Percentiles rank a stretch among this genome's conserved stretches.
Conservation (phyloP, 805 yeast genomes). For the Henningerozyma blattae region DNA sequence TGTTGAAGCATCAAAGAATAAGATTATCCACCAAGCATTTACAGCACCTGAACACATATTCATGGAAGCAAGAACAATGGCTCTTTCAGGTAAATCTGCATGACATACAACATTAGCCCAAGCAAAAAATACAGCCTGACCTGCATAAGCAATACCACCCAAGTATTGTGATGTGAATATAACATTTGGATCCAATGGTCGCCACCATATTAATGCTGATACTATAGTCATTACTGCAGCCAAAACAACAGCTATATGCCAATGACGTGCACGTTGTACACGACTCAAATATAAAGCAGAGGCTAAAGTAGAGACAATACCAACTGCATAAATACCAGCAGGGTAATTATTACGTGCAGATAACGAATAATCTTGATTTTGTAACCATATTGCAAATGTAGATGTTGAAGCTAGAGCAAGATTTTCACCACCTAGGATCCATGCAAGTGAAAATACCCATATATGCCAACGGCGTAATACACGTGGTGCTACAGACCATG, state of each 20-base stretch:
- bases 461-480: constrained; percentile 44
- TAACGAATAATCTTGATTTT: constrained; percentile 30
- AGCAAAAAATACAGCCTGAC: constrained; percentile 48
- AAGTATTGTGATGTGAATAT: constrained; percentile 46
- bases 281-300: constrained; percentile 34
- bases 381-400: constrained; percentile 37
- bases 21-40: constrained; percentile 52
- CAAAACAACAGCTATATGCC: constrained; percentile 38
- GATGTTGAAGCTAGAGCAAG: constrained; percentile 35
- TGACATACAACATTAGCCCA: constrained; percentile 53
- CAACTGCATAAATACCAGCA: constrained; percentile 43
- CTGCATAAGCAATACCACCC: constrained; percentile 44
- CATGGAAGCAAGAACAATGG: constrained; percentile 53
- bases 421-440: constrained; percentile 41
- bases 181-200: constrained; percentile 27
- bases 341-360: constrained; percentile 40
- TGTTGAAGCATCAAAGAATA: constrained; percentile 39
- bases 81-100: constrained; percentile 50
- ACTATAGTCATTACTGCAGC: constrained; percentile 32
- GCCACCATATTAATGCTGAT: constrained; percentile 33
- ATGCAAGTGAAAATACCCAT: constrained; percentile 40
- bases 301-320: constrained; percentile 33
- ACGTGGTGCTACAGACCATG: constrained; percentile 30
- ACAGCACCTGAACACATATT: constrained; percentile 53
- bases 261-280: constrained; percentile 33